Conservation (phyloP, 768 basidiomycete genomes). For the Phylloporus sp. region DNA sequence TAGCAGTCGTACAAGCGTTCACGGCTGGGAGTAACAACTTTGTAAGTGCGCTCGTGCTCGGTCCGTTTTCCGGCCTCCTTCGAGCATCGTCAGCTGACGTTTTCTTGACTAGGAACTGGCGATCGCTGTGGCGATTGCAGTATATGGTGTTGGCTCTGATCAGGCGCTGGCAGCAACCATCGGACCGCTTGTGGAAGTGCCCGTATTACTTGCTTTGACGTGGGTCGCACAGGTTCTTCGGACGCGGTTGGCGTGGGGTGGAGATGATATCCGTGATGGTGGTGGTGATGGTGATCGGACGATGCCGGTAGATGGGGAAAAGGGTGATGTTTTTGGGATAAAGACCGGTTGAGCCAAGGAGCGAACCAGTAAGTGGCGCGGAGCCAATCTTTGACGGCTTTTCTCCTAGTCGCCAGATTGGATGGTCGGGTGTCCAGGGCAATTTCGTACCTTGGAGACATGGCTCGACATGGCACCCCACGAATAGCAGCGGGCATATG, state of each 20-base stretch:
- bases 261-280: too few species aligned
- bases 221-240: constrained; percentile 54
- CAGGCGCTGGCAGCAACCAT: constrained; percentile 81
- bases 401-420: too few species aligned
- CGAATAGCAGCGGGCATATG: too few species aligned
- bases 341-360: neutral
- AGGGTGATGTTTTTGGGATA: neutral
- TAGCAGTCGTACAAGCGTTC: constrained; percentile 73
- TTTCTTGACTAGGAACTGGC: constrained; percentile 56
- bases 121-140: constrained; percentile 74
- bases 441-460: too few species aligned
- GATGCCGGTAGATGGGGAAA: neutral
- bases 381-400: too few species aligned
- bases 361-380: too few species aligned
- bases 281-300: neutral
- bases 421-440: too few species aligned
- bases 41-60: constrained; percentile 33
- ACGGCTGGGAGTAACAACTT: constrained; percentile 80
- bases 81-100: neutral
- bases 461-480: too few species aligned
- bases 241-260: constrained; percentile 38
- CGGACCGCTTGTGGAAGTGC: constrained; percentile 75
- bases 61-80: neutral
- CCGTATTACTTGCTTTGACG: constrained; percentile 64
- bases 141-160: constrained; percentile 71